Evolutionary conservation across 441 rosid species (phyloP).

Genomic region (Pelargonium australe): DNA sequence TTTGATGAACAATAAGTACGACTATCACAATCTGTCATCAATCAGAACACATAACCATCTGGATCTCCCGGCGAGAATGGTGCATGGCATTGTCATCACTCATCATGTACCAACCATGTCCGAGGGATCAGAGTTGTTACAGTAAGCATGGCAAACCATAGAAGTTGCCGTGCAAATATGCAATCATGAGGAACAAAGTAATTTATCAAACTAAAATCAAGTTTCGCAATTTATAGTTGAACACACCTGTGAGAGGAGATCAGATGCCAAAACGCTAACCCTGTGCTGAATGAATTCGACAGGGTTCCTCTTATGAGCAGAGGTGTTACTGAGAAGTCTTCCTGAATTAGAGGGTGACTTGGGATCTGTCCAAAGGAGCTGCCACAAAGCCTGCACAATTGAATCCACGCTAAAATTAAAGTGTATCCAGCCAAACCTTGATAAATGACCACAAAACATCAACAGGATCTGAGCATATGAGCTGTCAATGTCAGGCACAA

Average conservation of each 20-base stretch:
- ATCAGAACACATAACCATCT: no score
- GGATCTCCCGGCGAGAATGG: not conserved
- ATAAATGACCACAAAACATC: conserved; percentile 4
- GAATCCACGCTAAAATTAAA: conserved; percentile 4
- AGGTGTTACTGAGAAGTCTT: conserved; percentile 35
- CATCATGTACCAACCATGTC: not conserved
- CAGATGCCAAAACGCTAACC: conserved; percentile 72
- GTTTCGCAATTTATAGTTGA: conserved; percentile 15
- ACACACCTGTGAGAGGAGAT: conserved; percentile 90
- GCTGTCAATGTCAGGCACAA: conserved; percentile 7
- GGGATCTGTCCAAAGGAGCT: conserved; percentile 82
- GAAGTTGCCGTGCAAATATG: conserved; percentile 3
- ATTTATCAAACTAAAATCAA: conserved; percentile 12
- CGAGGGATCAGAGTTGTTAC: not conserved
- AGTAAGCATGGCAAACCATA: conserved; percentile 9
- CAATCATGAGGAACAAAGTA: not conserved
- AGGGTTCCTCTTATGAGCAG: conserved; percentile 43
- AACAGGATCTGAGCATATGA: conserved; percentile 4
- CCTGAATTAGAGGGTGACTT: conserved; percentile 39
- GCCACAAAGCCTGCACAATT: conserved; percentile 83
- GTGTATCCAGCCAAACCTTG: not conserved
- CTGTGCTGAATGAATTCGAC: conserved; percentile 57
- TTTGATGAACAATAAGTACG: not conserved
- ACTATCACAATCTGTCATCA: not conserved
- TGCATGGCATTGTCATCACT: not conserved